A percentile compares a stretch with the other conserved stretches of the same genome.
phyloP scores from a whole-genome alignment of 805 yeast genomes.

The Ogataea minuta region DNA sequence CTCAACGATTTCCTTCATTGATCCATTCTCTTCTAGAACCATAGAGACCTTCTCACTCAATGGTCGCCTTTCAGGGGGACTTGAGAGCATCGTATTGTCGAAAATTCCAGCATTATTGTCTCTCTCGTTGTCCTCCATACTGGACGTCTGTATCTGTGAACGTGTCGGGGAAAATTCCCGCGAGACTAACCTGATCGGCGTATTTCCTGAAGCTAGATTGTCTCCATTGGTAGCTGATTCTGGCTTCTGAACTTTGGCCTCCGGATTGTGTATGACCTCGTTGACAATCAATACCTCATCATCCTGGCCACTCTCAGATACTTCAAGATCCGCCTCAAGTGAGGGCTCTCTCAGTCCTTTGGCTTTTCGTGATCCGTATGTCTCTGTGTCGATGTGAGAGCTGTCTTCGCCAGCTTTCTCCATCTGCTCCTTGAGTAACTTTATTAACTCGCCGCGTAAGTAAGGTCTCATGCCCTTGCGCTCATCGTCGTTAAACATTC shows the following conservation, averaged over 20 bases:
- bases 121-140: background rate
- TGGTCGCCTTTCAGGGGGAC: background rate
- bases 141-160: background rate
- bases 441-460: conserved; percentile 25
- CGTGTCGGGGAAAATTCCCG: background rate
- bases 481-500: conserved; percentile 29
- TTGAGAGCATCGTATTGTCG: background rate
- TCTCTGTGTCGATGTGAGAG: conserved; percentile 25
- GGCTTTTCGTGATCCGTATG: conserved; percentile 12
- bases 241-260: background rate
- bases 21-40: conserved; percentile 8
- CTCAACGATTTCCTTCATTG: conserved; percentile 5
- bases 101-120: background rate
- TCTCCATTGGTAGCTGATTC: background rate
- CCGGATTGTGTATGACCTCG: background rate
- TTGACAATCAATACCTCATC: conserved; percentile 12
- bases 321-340: background rate
- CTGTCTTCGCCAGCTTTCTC: conserved; percentile 23
- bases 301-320: conserved; percentile 3
- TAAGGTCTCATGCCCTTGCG: conserved; percentile 25
- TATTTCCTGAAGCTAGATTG: background rate
- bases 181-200: background rate
- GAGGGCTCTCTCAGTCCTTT: conserved; percentile 6
- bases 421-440: conserved; percentile 30
- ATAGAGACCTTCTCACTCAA: conserved; percentile 2